Conservation (phyloP, 495 filamentous ascomycete genomes). For the Penicillium odoratum region DNA sequence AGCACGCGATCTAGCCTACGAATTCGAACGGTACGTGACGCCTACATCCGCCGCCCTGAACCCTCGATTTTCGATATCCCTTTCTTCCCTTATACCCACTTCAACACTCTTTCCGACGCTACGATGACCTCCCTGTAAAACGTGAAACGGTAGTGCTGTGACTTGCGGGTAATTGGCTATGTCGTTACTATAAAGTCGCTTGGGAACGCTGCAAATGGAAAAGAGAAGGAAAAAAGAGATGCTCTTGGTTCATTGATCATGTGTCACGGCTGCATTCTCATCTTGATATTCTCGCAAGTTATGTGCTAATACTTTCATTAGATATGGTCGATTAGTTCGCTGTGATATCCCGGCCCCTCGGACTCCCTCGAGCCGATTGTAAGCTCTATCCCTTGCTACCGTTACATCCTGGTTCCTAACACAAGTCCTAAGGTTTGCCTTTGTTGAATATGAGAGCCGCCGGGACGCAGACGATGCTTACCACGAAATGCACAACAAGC, state of each 20-base stretch:
- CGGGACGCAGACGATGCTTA: conserved; percentile 99
- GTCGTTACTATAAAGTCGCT: neutral
- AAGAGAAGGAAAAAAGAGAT: neutral
- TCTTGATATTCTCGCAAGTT: neutral
- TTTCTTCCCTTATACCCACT: conserved; percentile 13
- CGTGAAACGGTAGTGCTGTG: neutral
- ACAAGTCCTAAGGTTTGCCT: conserved; percentile 72
- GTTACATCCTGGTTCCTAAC: conserved; percentile 20
- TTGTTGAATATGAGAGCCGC: conserved; percentile 98
- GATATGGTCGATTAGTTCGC: conserved; percentile 96
- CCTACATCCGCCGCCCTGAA: conserved; percentile 44
- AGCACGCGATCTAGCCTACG: conserved; percentile 99
- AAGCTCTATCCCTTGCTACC: conserved; percentile 44
- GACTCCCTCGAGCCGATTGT: conserved; percentile 91
- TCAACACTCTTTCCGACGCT: conserved; percentile 10
- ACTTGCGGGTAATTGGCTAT: neutral
- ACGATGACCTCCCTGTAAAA: conserved; percentile 19
- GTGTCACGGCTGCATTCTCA: conserved; percentile 1
- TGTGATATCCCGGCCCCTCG: conserved; percentile 98
- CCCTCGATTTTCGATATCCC: conserved; percentile 25
- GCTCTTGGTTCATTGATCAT: neutral
- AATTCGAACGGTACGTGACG: conserved; percentile 98
- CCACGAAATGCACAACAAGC: conserved; percentile 99
- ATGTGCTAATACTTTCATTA: conserved; percentile 30
- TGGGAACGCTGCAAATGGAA: neutral